Conservation (phyloP, 345 rosid species). For the Lumnitzera littorea region DNA sequence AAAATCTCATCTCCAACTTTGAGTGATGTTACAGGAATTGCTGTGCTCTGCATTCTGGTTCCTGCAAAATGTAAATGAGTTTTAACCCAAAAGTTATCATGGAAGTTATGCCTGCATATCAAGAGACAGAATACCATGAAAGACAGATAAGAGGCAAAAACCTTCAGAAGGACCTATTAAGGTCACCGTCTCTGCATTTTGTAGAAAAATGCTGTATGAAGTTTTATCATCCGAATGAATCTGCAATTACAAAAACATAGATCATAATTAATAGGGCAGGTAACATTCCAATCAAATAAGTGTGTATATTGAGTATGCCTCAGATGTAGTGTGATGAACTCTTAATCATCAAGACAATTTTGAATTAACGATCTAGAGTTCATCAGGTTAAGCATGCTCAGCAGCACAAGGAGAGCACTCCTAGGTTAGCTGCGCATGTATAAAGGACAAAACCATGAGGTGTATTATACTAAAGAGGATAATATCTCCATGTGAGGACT, state of each 20-base stretch:
- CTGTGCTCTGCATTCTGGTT: slow-evolving; percentile 22
- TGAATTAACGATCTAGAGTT: too few species aligned
- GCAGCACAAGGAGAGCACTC: too few species aligned
- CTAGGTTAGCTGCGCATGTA: too few species aligned
- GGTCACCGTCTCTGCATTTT: slow-evolving; percentile 83
- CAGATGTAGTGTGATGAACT: too few species aligned
- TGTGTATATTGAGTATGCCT: too few species aligned
- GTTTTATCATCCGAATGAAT: slow-evolving; percentile 25
- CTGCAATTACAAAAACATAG: slow-evolving; percentile 22
- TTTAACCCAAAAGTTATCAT: not conserved
- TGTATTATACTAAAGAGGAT: too few species aligned
- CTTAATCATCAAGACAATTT: too few species aligned
- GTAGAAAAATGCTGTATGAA: slow-evolving; percentile 51
- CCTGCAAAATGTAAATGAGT: slow-evolving; percentile 25
- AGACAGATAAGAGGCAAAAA: slow-evolving; percentile 6
- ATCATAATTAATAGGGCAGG: too few species aligned
- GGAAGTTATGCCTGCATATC: not conserved
- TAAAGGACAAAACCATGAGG: too few species aligned
- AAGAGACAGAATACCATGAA: not conserved
- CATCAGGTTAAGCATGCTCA: too few species aligned
- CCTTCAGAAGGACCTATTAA: slow-evolving; percentile 54
- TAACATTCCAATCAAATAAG: too few species aligned
- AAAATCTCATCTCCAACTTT: slow-evolving; percentile 58
- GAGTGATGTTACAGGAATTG: slow-evolving; percentile 60
- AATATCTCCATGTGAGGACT: too few species aligned